A percentile compares a stretch with the other conserved stretches of the same genome.
Evolutionary conservation across 192 early-diverging fungal genomes (phyloP).

Genomic region (Coemansia brasiliensis): DNA sequence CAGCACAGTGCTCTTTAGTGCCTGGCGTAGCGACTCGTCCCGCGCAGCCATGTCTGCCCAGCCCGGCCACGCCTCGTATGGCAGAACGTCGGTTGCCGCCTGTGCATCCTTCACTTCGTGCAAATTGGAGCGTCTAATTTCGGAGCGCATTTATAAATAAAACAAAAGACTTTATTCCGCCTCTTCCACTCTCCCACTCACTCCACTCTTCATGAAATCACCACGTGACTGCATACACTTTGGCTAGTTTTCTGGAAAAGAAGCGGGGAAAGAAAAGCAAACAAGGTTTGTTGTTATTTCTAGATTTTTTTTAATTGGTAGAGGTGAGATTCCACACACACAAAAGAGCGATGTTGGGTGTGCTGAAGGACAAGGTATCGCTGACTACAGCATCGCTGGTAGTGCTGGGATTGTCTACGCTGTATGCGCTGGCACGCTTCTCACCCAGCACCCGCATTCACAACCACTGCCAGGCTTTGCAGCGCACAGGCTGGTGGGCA

Average conservation of each 20-base stretch:
- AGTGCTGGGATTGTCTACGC: slow-evolving; percentile 3
- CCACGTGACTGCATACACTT: no score
- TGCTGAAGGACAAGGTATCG: slow-evolving; percentile 6
- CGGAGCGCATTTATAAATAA: not conserved
- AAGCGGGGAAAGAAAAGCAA: no score
- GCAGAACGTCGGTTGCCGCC: not conserved
- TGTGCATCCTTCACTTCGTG: slow-evolving; percentile 4
- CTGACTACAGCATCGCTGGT: not conserved
- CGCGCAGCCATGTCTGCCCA: slow-evolving; percentile 15
- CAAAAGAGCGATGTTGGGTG: slow-evolving; percentile 3
- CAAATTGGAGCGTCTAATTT: not conserved
- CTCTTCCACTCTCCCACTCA: not conserved
- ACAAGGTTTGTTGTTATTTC: no score
- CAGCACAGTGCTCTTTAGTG: slow-evolving; percentile 10
- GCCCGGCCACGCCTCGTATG: slow-evolving; percentile 14
- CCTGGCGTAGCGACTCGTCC: slow-evolving; percentile 14
- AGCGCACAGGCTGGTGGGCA: slow-evolving; percentile 56
- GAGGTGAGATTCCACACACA: not conserved
- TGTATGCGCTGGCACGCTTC: slow-evolving; percentile 22
- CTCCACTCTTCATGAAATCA: no score
- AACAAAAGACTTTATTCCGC: not conserved
- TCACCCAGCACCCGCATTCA: slow-evolving; percentile 20
- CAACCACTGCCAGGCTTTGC: slow-evolving; percentile 34
- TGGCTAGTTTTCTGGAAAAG: no score
- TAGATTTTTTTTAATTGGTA: not conserved